Evolutionary conservation across 768 basidiomycete species (phyloP).

Genomic region (Gymnopilus dilepis): DNA sequence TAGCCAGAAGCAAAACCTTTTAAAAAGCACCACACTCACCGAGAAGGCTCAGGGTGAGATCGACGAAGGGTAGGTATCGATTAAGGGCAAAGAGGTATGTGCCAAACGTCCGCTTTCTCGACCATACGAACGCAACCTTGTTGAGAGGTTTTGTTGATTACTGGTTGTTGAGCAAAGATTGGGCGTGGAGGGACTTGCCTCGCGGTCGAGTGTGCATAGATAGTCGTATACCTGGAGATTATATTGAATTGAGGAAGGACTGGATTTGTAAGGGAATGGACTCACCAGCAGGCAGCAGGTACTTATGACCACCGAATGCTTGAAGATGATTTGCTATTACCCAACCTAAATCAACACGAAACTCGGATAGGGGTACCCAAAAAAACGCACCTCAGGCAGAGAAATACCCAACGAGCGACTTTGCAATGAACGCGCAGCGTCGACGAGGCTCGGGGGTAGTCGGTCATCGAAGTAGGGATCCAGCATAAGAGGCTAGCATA

Average conservation of each 20-base stretch:
- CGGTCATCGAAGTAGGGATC: slow-evolving; percentile 1
- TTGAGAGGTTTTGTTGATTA: too few relatives aligned
- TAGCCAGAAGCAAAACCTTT: neutral
- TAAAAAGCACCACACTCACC: slow-evolving; percentile 1
- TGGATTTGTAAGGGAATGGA: neutral
- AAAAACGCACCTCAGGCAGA: neutral
- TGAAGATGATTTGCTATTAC: slow-evolving; percentile 14
- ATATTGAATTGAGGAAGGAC: neutral
- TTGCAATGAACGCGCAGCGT: neutral
- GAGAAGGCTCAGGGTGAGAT: slow-evolving; percentile 16
- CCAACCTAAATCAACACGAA: neutral
- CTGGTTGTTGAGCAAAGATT: too few relatives aligned
- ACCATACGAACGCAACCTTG: slow-evolving; percentile 27
- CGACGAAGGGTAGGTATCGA: slow-evolving; percentile 27
- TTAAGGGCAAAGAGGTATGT: slow-evolving; percentile 23
- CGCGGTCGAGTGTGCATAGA: slow-evolving; percentile 27
- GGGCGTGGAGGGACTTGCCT: slow-evolving; percentile 7
- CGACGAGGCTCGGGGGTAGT: neutral
- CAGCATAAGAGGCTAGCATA: too few relatives aligned
- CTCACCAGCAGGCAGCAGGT: slow-evolving; percentile 5
- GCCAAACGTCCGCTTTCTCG: slow-evolving; percentile 18
- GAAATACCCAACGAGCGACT: neutral
- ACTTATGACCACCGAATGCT: slow-evolving; percentile 11
- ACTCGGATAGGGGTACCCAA: neutral
- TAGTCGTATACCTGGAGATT: slow-evolving; percentile 26